Base-by-base conservation (phyloP, 2,329 filamentous ascomycete genomes). In the Dactylellina parvicollis region DNA sequence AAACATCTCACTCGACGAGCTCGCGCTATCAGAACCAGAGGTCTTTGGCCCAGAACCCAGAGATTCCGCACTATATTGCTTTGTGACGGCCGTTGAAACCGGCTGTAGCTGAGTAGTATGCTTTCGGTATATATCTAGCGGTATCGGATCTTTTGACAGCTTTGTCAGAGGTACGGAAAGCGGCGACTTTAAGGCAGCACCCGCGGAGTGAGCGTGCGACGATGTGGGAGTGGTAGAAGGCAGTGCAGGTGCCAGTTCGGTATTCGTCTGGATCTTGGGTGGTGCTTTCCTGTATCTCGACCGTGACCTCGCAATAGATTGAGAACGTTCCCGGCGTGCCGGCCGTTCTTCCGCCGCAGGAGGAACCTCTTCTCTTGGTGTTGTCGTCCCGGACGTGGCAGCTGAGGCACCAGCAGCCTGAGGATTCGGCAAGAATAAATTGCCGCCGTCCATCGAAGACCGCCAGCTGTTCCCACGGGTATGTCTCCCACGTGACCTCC, bases 201-300 rank as follows among this genome's bases (percentile, higher is more conserved):
- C 46, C 9, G 65, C 65, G 22, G 66, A 71, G 7, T 34, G 47
- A 2, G 66, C 52, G 28, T 71, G 66, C 7, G 38, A 28, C 16
- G 57, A 57, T 2, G 59, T 61, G 50, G 66, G 66, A 30, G 66
- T 61, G n/a, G 50, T 62, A 44, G 52, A 38, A 12, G 66, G 66
- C 20, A 61, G n/a, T 16, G 49, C 28, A 30, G 66, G 47, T n/a
- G 26, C 32, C 4, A 30, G 40, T 14, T 57, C 66, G 5, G 34
- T 50, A n/a, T 62, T 62, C 2, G 66, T 71, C 28, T 71, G 66
- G 20, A 71, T 71, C 40, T 71, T 71, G 8, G 57, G 66, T 44
- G 66, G 56, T 14, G 56, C 66, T 42, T 71, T 71, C 16, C 66
- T 56, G 30, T 71, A 71, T 52, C 66, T 52, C 18, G 66, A 71